These are phyloP conservation scores for Fusarium sp. DNA, from an alignment of 2,329 filamentous ascomycete genomes.

Conservation along the genomic window DNA sequence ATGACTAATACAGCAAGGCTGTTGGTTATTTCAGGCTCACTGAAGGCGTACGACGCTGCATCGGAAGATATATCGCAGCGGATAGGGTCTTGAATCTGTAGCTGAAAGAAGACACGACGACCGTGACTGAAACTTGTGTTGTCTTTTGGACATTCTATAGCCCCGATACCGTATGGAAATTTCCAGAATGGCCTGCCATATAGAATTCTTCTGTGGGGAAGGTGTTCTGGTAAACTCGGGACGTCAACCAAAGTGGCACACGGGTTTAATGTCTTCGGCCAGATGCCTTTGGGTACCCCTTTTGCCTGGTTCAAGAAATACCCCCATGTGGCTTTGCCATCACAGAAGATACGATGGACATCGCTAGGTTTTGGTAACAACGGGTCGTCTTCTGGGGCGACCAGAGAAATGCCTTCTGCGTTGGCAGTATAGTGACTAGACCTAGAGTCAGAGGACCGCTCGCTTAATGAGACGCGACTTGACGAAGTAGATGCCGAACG, in stretches of 20 bases:
- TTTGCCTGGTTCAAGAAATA: constrained; percentile 1
- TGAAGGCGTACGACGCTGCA: neutral
- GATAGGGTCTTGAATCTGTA: neutral
- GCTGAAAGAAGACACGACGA: neutral
- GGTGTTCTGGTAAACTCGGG: constrained; percentile 1
- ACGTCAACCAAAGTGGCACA: constrained; percentile 1
- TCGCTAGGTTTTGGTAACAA: constrained; percentile 2
- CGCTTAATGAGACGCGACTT: no score
- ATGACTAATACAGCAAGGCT: constrained; percentile 15
- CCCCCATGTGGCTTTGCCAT: constrained; percentile 8
- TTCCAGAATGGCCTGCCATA: constrained; percentile 3
- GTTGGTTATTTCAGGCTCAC: neutral
- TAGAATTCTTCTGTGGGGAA: neutral
- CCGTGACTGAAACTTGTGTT: neutral
- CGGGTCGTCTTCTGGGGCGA: neutral
- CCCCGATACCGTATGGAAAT: neutral
- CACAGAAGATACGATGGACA: constrained; percentile 2
- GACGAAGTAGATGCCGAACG: no score
- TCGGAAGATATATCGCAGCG: neutral
- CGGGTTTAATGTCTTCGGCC: neutral
- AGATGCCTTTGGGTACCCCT: neutral
- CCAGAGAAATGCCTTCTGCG: no score
- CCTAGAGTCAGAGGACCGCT: no score
- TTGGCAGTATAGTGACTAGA: no score
- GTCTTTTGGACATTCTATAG: neutral